Conservation (phyloP, 305 asterid genomes). For the Vinca major region DNA sequence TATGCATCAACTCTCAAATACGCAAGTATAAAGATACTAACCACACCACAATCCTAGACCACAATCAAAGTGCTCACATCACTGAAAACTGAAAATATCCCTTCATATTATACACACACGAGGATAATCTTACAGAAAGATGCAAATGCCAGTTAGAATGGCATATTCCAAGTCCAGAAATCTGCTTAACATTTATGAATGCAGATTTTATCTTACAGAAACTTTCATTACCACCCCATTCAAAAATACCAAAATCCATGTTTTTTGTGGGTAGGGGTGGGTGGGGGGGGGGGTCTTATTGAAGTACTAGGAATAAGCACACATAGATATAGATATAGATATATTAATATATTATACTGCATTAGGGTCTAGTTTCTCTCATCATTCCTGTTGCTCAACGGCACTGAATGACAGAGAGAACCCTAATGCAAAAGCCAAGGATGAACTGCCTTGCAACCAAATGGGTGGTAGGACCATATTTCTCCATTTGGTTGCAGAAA, state of each 20-base stretch:
- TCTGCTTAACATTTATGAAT: too few species aligned
- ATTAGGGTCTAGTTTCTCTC: conserved; percentile 21
- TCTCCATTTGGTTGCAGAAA: conserved; percentile 27
- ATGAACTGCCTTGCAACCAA: conserved; percentile 62
- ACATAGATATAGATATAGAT: neutral
- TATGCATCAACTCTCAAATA: too few species aligned
- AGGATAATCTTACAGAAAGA: neutral
- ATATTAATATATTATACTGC: conserved; percentile 16
- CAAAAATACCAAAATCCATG: conserved; percentile 2
- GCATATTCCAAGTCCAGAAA: too few species aligned
- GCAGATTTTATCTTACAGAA: neutral
- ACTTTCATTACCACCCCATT: neutral
- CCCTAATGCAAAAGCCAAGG: conserved; percentile 55
- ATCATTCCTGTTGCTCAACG: conserved; percentile 11
- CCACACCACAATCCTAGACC: too few species aligned
- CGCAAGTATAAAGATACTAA: too few species aligned
- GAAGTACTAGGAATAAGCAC: neutral
- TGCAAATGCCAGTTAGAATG: too few species aligned
- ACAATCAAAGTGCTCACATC: too few species aligned
- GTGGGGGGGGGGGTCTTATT: conserved; percentile 2
- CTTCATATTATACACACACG: neutral
- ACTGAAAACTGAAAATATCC: neutral
- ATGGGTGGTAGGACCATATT: conserved; percentile 18
- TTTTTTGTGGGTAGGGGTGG: neutral
- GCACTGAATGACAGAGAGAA: conserved; percentile 13